Evolutionary conservation across 257 asterid species (phyloP).

Genomic region (Solanum verrucosum): DNA sequence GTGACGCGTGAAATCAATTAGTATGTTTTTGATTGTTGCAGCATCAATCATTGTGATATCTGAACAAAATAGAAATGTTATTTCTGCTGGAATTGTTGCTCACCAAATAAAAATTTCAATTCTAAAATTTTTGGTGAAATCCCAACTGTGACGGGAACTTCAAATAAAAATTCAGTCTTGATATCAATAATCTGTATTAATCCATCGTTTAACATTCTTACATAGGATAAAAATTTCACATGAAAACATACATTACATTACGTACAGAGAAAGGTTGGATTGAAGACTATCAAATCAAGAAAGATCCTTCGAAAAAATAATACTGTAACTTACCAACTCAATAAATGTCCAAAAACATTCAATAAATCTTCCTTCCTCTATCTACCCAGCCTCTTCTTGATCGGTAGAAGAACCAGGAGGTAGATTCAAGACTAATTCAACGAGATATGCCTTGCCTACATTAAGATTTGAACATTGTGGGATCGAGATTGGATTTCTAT

Average conservation of each 20-base stretch:
- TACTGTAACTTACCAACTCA: neutral
- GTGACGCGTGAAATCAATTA: neutral
- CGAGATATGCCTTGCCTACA: no score
- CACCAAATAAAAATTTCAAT: neutral
- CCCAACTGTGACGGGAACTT: neutral
- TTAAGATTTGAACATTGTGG: neutral
- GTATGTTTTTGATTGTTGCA: neutral
- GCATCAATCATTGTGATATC: neutral
- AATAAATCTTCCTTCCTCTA: neutral
- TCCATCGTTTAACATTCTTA: neutral
- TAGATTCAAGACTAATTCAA: no score
- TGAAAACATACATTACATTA: no score
- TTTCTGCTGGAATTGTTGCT: neutral
- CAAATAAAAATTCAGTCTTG: neutral
- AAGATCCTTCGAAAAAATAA: neutral
- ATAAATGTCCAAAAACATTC: neutral
- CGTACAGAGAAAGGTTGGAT: neutral
- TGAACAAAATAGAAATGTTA: neutral
- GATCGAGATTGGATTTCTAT: accelerated
- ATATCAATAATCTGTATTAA: neutral
- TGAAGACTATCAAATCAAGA: neutral
- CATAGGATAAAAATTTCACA: no score
- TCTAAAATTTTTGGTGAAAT: neutral
- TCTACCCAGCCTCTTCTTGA: neutral
- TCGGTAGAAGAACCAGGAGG: neutral